Percentiles rank a stretch among this genome's conserved stretches.
phyloP scores from a whole-genome alignment of 805 yeast species.

The Candida peoriensis region DNA sequence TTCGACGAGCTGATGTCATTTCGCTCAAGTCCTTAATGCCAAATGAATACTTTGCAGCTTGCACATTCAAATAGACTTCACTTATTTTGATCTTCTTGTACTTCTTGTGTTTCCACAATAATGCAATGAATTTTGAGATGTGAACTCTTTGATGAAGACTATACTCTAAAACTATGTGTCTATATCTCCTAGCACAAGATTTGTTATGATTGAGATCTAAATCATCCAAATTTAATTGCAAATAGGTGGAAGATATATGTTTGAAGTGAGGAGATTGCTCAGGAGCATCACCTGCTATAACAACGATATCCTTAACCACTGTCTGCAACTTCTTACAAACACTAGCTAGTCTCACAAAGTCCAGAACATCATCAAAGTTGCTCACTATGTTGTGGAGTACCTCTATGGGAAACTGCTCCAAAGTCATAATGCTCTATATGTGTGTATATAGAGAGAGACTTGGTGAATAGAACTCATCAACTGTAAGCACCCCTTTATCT shows the following conservation, averaged over 20 bases:
- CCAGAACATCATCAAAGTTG: slow-evolving; percentile 3
- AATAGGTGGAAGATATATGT: slow-evolving; percentile 1
- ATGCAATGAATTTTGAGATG: background rate
- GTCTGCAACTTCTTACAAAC: slow-evolving; percentile 4
- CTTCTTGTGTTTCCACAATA: background rate
- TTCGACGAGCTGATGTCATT: background rate
- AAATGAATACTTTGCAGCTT: slow-evolving; percentile 3
- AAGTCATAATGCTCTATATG: too few relatives aligned
- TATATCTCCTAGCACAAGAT: background rate
- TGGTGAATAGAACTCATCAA: too few relatives aligned
- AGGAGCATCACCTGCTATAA: slow-evolving; percentile 4
- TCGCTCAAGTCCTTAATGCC: slow-evolving; percentile 2
- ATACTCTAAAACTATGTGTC: slow-evolving; percentile 7
- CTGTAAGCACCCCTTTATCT: too few relatives aligned
- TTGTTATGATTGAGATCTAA: background rate
- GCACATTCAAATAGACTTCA: slow-evolving; percentile 1
- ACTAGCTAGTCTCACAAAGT: slow-evolving; percentile 1
- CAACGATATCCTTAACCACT: slow-evolving; percentile 2
- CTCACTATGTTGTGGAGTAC: background rate
- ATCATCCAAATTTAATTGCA: slow-evolving; percentile 1
- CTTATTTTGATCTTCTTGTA: background rate
- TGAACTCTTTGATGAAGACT: background rate
- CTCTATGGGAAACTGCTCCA: slow-evolving; percentile 8
- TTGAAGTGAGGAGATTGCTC: slow-evolving; percentile 1
- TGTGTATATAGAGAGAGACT: too few relatives aligned